Conservation (phyloP, 169 alveolate species). For the Neospora caninum region DNA sequence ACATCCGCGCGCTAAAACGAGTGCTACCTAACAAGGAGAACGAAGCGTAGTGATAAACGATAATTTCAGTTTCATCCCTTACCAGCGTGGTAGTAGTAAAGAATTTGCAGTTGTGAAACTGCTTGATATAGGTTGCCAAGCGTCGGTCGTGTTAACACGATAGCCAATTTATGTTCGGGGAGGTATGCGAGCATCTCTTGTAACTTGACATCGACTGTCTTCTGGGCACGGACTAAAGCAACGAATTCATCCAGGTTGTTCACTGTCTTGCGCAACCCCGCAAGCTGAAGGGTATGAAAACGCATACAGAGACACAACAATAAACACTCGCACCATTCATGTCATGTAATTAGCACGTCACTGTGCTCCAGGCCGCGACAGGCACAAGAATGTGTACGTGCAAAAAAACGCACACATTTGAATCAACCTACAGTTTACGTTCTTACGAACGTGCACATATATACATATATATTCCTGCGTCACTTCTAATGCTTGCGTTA, state of each 20-base stretch:
- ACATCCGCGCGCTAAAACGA: no score
- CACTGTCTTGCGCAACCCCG: background rate
- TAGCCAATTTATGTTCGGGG: slow-evolving; percentile 59
- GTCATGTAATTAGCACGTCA: no score
- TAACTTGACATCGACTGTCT: slow-evolving; percentile 52
- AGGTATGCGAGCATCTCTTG: slow-evolving; percentile 52
- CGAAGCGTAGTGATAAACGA: no score
- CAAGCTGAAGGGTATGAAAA: background rate
- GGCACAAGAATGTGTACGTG: no score
- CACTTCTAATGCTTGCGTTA: no score
- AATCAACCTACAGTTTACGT: no score
- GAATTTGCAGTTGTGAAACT: slow-evolving; percentile 58
- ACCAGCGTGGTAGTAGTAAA: slow-evolving; percentile 61
- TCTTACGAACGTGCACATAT: background rate
- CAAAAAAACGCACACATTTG: no score
- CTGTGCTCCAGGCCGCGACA: no score
- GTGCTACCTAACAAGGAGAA: no score
- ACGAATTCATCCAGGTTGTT: slow-evolving; percentile 32
- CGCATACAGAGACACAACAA: background rate
- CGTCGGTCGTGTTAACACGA: slow-evolving; percentile 44
- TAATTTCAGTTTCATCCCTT: background rate
- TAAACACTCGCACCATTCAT: background rate
- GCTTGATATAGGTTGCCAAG: slow-evolving; percentile 61
- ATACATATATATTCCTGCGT: no score
- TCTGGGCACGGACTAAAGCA: slow-evolving; percentile 36